phyloP scores from a whole-genome alignment of 257 asterid genomes.

The Primulina tabacum region DNA sequence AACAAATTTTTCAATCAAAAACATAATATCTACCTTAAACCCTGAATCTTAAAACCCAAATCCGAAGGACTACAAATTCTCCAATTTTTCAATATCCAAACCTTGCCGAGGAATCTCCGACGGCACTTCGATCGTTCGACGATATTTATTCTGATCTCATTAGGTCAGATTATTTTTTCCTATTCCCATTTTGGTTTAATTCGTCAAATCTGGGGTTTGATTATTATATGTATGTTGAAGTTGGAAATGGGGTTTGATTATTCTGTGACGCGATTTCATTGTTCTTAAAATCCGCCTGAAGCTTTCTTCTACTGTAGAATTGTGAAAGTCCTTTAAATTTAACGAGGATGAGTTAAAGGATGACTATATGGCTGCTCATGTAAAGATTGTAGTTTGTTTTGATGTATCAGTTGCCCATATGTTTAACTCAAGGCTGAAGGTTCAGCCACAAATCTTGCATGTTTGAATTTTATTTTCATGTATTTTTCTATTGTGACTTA shows the following conservation, averaged over 20 bases:
- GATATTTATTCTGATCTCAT: background rate
- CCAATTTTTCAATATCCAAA: background rate
- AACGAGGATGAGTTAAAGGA: background rate
- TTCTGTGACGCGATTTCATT: no score
- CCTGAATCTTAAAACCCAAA: background rate
- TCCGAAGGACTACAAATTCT: background rate
- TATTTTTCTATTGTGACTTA: no score
- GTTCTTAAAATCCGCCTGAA: background rate
- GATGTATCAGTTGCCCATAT: background rate
- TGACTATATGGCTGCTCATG: background rate
- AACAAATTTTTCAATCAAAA: no score
- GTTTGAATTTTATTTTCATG: no score
- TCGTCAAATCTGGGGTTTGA: background rate
- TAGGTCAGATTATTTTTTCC: background rate
- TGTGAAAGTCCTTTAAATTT: background rate
- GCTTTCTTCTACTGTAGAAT: background rate
- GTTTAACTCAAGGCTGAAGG: background rate
- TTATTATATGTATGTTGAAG: background rate
- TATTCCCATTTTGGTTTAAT: background rate
- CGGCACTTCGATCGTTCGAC: background rate
- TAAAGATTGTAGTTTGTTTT: no score
- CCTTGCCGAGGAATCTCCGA: background rate
- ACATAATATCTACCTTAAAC: background rate
- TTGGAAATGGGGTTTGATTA: background rate
- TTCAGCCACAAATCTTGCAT: background rate